Conservation (phyloP, 2,329 filamentous ascomycete genomes). For the Harringtonia aguacate region DNA sequence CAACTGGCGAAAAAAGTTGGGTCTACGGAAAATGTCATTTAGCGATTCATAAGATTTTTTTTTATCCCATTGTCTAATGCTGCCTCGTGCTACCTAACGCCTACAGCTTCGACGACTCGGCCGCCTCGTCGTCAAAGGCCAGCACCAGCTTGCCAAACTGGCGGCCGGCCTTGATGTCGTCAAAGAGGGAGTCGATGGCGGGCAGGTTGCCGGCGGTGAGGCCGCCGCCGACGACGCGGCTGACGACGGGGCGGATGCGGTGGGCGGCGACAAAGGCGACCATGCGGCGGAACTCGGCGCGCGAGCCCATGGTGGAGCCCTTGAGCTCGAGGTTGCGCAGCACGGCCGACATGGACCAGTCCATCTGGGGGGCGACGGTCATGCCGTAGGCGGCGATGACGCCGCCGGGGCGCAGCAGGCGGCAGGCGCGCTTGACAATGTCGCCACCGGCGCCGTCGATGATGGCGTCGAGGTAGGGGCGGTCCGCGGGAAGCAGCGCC, state of each 20-base stretch:
- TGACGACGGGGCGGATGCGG: conserved; percentile 68
- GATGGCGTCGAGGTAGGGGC: conserved; percentile 67
- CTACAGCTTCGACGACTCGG: conserved; percentile 29
- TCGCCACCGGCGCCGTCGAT: conserved; percentile 88
- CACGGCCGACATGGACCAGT: conserved; percentile 74
- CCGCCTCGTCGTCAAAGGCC: conserved; percentile 38
- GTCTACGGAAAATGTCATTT: too few relatives aligned
- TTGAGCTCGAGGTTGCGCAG: conserved; percentile 79
- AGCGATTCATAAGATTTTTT: too few relatives aligned
- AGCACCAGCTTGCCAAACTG: conserved; percentile 94
- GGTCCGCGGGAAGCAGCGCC: conserved; percentile 49
- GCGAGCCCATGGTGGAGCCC: conserved; percentile 84
- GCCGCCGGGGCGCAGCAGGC: conserved; percentile 69
- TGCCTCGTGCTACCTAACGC: too few relatives aligned
- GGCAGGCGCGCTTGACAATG: conserved; percentile 57
- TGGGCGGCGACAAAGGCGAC: conserved; percentile 59
- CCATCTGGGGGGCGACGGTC: conserved; percentile 78
- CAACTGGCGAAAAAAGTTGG: background rate
- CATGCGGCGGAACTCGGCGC: conserved; percentile 86
- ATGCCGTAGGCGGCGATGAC: conserved; percentile 85
- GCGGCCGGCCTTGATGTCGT: conserved; percentile 73
- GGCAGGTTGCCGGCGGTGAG: conserved; percentile 53
- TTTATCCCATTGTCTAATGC: too few relatives aligned
- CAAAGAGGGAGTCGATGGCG: conserved; percentile 74
- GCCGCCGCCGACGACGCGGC: conserved; percentile 54